Evolutionary conservation across 176 grass and related monocot genomes (phyloP).

Genomic region (Cocos nucifera): DNA sequence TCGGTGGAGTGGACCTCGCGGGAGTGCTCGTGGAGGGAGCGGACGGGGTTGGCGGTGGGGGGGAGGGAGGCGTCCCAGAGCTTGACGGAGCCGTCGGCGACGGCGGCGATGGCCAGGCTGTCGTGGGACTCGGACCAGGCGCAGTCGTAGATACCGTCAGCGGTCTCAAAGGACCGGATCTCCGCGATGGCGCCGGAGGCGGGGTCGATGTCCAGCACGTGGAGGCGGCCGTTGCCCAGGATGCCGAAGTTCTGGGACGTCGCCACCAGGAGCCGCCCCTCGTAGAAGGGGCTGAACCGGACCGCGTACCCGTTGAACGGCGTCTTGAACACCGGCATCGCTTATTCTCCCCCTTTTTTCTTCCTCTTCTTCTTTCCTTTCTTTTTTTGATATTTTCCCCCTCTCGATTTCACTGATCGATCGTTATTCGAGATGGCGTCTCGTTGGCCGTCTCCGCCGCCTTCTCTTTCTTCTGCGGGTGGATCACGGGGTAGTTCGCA

Average conservation of each 20-base stretch:
- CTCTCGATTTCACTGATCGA: too few relatives aligned
- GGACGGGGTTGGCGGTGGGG: conserved; percentile 53
- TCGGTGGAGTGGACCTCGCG: conserved; percentile 58
- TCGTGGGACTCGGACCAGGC: conserved; percentile 93
- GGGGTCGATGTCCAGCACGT: conserved; percentile 64
- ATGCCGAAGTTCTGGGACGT: conserved; percentile 78
- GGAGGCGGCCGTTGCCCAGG: conserved; percentile 84
- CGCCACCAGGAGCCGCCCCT: conserved; percentile 58
- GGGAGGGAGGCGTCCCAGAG: conserved; percentile 60
- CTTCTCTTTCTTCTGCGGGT: too few relatives aligned
- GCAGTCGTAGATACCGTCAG: conserved; percentile 82
- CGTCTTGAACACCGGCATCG: conserved; percentile 85
- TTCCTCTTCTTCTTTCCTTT: too few relatives aligned
- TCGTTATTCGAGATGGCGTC: too few relatives aligned
- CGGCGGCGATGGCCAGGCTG: conserved; percentile 52
- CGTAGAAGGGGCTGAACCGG: conserved; percentile 85
- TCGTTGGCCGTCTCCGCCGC: too few relatives aligned
- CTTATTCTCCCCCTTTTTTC: not conserved
- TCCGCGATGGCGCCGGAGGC: conserved; percentile 4
- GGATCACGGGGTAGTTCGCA: too few relatives aligned
- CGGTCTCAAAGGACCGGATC: conserved; percentile 68
- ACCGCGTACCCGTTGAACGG: conserved; percentile 55
- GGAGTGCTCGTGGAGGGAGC: conserved; percentile 71
- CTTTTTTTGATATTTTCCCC: too few relatives aligned
- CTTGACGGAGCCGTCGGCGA: conserved; percentile 69